These are phyloP conservation scores for Colletotrichum paranaense DNA, from an alignment of 2,329 filamentous ascomycete genomes.

Conservation along the genomic window DNA sequence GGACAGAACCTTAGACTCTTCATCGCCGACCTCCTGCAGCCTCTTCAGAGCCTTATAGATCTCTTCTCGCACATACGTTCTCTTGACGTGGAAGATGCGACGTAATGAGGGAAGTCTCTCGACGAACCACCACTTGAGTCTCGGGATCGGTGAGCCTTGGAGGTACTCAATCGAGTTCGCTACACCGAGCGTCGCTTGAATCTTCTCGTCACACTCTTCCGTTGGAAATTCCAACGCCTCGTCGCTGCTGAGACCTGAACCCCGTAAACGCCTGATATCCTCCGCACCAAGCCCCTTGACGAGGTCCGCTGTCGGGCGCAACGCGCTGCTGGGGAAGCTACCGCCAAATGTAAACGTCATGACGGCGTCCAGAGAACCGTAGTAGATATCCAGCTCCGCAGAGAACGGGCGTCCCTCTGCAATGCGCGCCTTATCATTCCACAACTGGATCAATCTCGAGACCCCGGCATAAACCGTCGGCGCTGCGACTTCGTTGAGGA, in stretches of 20 bases:
- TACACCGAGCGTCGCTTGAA: slow-evolving; percentile 26
- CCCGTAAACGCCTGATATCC: neutral
- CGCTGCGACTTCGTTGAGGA: slow-evolving; percentile 45
- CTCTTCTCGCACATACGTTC: slow-evolving; percentile 12
- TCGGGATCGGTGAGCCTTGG: slow-evolving; percentile 16
- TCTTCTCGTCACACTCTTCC: slow-evolving; percentile 18
- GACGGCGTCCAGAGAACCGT: slow-evolving; percentile 46
- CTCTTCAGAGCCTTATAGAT: slow-evolving; percentile 26
- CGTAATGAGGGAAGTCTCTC: slow-evolving; percentile 7
- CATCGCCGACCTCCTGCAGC: slow-evolving; percentile 4
- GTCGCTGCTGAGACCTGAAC: neutral
- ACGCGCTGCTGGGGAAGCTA: slow-evolving; percentile 16
- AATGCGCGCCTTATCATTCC: slow-evolving; percentile 44
- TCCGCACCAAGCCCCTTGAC: neutral
- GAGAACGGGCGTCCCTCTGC: slow-evolving; percentile 46
- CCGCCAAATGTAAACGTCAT: slow-evolving; percentile 44
- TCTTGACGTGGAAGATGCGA: neutral
- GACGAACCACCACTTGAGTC: slow-evolving; percentile 24
- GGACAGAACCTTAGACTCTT: slow-evolving; percentile 23
- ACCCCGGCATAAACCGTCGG: slow-evolving; percentile 47
- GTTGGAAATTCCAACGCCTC: slow-evolving; percentile 8
- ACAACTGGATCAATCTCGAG: slow-evolving; percentile 46
- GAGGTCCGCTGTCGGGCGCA: neutral
- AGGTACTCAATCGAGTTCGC: slow-evolving; percentile 14
- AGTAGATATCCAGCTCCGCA: slow-evolving; percentile 44